Evolutionary conservation across 2,329 filamentous ascomycete species (phyloP), one percentile per base, ranked within the genome.

Genomic region (Harringtonia aguacate): DNA sequence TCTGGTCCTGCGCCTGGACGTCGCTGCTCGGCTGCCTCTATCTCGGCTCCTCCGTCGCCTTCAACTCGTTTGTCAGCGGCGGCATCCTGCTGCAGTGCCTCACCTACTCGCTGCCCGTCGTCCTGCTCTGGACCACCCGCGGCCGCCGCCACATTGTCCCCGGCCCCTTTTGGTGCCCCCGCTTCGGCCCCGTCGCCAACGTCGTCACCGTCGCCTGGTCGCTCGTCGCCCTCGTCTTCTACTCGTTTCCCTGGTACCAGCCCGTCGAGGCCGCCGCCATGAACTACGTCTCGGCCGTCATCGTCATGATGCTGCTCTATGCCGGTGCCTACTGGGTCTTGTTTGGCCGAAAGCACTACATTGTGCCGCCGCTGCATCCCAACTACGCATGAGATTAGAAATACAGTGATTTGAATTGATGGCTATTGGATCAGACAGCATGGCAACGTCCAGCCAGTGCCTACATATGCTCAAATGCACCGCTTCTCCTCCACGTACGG

Each of bases 221-320:
- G 8, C 45, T 54, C 1, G 67, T 68, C 39, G 63, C 63, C 5
- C 62, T 68, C 22, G 55, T 67, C 1, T 66, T 69, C 52, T 68
- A 67, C 53, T 65, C 61, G 1, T 68, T 69, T 50, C 66, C 66
- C 0, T 68, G 65, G 42, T 70, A 69, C 13, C 47, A 68, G n/a
- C 67, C 67, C 2, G 62, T 61, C 1, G 61, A 58, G 0, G 54
- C 53, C 15, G 56, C 60, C 18, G 52, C 57, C 2, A 73, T 72
- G 69, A 72, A 72, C 50, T 73, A 70, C 53, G 75, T 73, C 53
- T 70, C 65, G 46, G 72, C 75, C 4, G 73, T 75, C 44, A 54
- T 76, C 21, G 66, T n/a, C n/a, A n/a, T n/a, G n/a, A n/a, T n/a
- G n/a, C n/a, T n/a, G n/a, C n/a, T n/a, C n/a, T n/a, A n/a, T n/a